phyloP scores from a whole-genome alignment of 1,284 basidiomycete genomes.

The Mrakiaceae sp. region DNA sequence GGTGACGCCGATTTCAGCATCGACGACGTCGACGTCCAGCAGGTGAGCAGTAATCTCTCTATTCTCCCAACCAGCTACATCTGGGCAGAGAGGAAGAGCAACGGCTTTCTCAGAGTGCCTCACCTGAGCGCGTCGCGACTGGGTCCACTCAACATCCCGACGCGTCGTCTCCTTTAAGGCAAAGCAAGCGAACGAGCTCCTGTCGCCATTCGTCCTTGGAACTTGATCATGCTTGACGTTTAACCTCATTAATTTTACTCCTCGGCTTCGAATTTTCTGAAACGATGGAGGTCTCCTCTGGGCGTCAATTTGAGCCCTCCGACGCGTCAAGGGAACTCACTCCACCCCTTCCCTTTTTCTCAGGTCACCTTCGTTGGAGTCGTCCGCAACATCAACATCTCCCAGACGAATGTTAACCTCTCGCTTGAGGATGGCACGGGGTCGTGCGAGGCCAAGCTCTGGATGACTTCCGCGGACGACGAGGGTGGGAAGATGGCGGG shows the following conservation, averaged over 20 bases:
- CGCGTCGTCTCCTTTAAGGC: too few species aligned
- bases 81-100: too few species aligned
- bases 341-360: neutral
- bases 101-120: too few species aligned
- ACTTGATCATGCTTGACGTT: too few species aligned
- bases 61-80: neutral
- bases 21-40: constrained; percentile 67
- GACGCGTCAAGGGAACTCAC: neutral
- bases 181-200: too few species aligned
- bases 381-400: constrained; percentile 55
- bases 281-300: too few species aligned
- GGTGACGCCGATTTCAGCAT: constrained; percentile 79
- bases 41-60: constrained; percentile 42
- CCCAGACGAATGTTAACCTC: constrained; percentile 74
- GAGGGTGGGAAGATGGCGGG: constrained; percentile 42
- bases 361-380: constrained; percentile 61
- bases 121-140: too few species aligned
- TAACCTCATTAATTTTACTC: too few species aligned
- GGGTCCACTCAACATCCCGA: too few species aligned
- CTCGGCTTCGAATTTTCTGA: too few species aligned
- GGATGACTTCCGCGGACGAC: constrained; percentile 52
- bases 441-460: constrained; percentile 73
- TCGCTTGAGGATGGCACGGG: constrained; percentile 83
- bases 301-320: neutral
- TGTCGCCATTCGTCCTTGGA: too few species aligned